Evolutionary conservation across 331 rosid genomes (phyloP), one percentile per base, ranked within the genome.

Genomic region (Pyrus hybrid): DNA sequence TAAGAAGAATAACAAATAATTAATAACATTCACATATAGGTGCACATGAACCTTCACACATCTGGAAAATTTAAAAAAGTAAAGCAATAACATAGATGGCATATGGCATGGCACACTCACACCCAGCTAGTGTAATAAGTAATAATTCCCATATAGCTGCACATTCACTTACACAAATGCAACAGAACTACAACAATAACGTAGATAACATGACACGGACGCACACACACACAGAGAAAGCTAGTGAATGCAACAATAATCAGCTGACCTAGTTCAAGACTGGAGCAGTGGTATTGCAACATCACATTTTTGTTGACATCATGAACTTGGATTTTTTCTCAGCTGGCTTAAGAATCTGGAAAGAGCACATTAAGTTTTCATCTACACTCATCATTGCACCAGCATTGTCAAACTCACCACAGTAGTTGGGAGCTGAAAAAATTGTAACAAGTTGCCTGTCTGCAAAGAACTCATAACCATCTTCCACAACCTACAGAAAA

Each of bases 311-410:
- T 75, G 91, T 85, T 81, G 88, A 35, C 87, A 90, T 76, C 82
- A 66, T 37, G 56, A 88, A 83, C 85, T 84, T 88, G 6, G 82
- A 1, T 73, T 88, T 93, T 71, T 87, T 90, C 89, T 90, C 98
- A 0, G 93, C 93, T 47, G 98, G 96, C 77, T 89, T 93, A 57
- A 93, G 98, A 81, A 93, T 93, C 85, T 93, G 98, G 86, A 93
- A 93, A 20, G 97, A 93, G 83, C 97, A 87, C 96, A 90, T 93
- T 83, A 93, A 73, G 75, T 89, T 87, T 62, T 90, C 98, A 77
- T 90, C 96, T 72, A 93, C 96, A 68, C 87, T 88, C 98, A 93
- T 93, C 93, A 93, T 89, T 14, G 98, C 96, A 83, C 93, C 98
- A 57, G 94, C 94, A 85, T 93, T 93, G 74, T 93, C 96, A 80